Evolutionary conservation across 129 eudicot species (phyloP).

Genomic region (Escallonia herrerae): DNA sequence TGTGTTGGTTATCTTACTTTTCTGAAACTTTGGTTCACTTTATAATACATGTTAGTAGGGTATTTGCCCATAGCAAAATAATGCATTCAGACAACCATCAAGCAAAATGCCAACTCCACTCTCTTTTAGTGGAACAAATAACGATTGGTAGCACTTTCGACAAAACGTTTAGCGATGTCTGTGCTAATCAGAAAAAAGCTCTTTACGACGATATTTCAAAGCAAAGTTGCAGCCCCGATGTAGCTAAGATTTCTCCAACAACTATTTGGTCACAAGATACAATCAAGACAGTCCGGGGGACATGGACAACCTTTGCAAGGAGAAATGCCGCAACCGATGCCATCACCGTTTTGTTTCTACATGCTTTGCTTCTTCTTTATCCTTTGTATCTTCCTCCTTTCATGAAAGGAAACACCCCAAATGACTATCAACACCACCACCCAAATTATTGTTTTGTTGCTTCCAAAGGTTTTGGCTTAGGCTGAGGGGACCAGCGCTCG

Average conservation of each 20-base stretch:
- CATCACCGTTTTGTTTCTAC: conserved; percentile 8
- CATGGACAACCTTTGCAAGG: conserved; percentile 15
- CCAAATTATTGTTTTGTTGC: background rate
- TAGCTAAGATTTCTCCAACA: background rate
- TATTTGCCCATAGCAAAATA: too few species aligned
- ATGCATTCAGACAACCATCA: too few species aligned
- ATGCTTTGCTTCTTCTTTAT: background rate
- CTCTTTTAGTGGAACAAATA: too few species aligned
- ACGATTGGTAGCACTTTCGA: too few species aligned
- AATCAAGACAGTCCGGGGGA: background rate
- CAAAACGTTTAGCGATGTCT: too few species aligned
- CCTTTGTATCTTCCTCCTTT: background rate
- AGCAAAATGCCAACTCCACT: too few species aligned
- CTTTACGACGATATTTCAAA: too few species aligned
- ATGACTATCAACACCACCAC: background rate
- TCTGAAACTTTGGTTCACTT: too few species aligned
- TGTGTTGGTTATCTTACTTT: too few species aligned
- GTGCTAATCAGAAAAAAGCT: too few species aligned
- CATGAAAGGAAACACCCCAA: conserved; percentile 5
- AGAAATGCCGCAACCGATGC: conserved; percentile 7
- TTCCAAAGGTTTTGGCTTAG: background rate
- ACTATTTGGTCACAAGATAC: background rate
- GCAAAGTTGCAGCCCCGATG: too few species aligned
- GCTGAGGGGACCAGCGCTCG: conserved; percentile 25
- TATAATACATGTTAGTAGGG: too few species aligned